Evolutionary conservation across 2,329 filamentous ascomycete genomes (phyloP), one percentile per base, ranked within the genome.

Genomic region (Colletotrichum graminicola): DNA sequence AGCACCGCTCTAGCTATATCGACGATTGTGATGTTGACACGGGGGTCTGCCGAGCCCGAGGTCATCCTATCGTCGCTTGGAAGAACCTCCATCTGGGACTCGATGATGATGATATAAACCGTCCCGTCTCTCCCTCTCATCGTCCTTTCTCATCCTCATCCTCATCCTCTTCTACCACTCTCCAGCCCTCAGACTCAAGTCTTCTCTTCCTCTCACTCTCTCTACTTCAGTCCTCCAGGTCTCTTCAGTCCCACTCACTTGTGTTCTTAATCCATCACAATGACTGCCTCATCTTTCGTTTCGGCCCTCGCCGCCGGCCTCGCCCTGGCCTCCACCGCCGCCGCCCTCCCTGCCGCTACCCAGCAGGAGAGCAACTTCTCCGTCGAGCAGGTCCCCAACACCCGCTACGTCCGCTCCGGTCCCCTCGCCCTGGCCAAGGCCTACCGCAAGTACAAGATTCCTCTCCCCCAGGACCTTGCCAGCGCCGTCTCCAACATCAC

Each of bases 341-440:
- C 70, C 11, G 75, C 76, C 14, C 60, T 74, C 47, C 72, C 69
- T 51, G 66, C 74, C 23, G 45, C 49, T 65, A 51, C 68, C 68
- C 47, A 67, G 47, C 65, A 71, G 65, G 66, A 71, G 45, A 56
- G 39, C 23, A 39, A 76, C 8, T 78, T 78, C 72, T 79, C 78
- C 3, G 74, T 84, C 36, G 74, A 77, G 41, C 82, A 83, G 73
- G 78, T 82, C 54, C 78, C 76, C 72, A 84, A 83, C 74, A 70
- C 77, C 32, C 76, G 78, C 57, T 82, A 54, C 77, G 75, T 66
- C 65, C 68, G 68, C 59, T 78, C 76, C 63, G 82, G 82, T 8
- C 78, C 78, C 10, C 70, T 78, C 5, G 79, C 80, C 0, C 76
- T 83, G 23, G 80, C 79, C 75, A 79, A 78, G 62, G 77, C 77